Percentiles rank a stretch among this genome's conserved stretches.
phyloP scores from a whole-genome alignment of 1,284 basidiomycete genomes.

The Ganoderma resinaceum region DNA sequence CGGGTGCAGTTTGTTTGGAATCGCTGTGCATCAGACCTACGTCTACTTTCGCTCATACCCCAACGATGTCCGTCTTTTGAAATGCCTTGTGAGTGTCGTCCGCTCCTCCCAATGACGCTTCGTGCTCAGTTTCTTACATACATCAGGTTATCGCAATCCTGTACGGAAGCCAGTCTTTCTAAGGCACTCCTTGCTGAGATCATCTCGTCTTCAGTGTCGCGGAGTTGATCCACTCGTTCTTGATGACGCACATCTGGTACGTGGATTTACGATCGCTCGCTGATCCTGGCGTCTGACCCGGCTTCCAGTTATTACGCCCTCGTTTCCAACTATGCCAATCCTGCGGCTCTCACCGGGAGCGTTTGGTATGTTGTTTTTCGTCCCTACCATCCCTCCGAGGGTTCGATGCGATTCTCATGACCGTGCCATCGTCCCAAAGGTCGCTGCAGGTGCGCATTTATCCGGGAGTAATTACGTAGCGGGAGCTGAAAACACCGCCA shows the following conservation, averaged over 20 bases:
- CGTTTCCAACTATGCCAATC: not conserved
- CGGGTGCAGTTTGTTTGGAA: not conserved
- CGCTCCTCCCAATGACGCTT: not conserved
- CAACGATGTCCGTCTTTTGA: not conserved
- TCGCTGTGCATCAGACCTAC: not conserved
- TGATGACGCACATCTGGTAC: conserved; percentile 3
- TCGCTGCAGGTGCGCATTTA: not conserved
- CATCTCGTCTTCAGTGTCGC: not conserved
- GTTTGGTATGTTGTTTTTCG: not conserved
- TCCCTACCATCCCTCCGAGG: not conserved
- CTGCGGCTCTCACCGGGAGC: not conserved
- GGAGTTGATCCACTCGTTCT: not conserved
- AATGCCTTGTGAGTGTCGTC: not conserved
- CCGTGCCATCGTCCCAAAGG: not conserved
- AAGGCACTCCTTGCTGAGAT: not conserved
- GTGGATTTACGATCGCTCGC: not conserved
- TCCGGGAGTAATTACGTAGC: not conserved
- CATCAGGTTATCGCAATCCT: not conserved
- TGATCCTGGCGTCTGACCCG: not conserved
- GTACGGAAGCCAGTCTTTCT: not conserved
- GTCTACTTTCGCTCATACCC: conserved; percentile 3
- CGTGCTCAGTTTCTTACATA: not conserved
- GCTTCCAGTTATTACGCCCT: not conserved
- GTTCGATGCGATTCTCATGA: not conserved
- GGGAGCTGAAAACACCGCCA: not conserved